Evolutionary conservation across 176 grass and related monocot genomes (phyloP).

Genomic region (Musa acuminata): DNA sequence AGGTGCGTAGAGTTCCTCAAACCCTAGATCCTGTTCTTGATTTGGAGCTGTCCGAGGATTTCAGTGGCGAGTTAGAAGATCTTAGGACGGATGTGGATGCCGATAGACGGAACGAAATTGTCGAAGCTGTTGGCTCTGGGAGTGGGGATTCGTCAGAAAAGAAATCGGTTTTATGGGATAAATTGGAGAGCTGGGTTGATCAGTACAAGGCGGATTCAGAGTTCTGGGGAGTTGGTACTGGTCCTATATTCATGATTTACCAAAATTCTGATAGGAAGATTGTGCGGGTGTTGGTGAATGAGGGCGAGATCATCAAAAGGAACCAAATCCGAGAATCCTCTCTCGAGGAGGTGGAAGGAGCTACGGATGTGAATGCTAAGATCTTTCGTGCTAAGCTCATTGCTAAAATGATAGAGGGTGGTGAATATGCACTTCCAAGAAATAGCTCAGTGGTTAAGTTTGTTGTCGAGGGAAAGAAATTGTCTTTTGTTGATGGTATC

Average conservation of each 20-base stretch:
- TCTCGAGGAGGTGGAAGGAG: slow-evolving; percentile 4
- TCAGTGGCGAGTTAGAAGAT: background rate
- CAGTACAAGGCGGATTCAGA: slow-evolving; percentile 13
- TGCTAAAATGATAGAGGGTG: slow-evolving; percentile 13
- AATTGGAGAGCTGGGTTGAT: slow-evolving; percentile 18
- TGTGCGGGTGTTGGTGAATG: slow-evolving; percentile 16
- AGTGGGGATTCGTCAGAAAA: slow-evolving; percentile 1
- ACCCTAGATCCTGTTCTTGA: background rate
- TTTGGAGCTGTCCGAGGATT: background rate
- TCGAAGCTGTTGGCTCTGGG: slow-evolving; percentile 5
- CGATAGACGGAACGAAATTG: background rate
- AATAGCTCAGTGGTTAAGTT: slow-evolving; percentile 18
- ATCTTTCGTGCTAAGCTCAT: slow-evolving; percentile 24
- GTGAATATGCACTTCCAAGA: slow-evolving; percentile 3
- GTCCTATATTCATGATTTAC: slow-evolving; percentile 20
- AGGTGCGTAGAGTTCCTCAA: slow-evolving; percentile 30
- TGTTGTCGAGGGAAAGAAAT: slow-evolving; percentile 12
- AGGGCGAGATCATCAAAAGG: slow-evolving; percentile 30
- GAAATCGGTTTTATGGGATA: slow-evolving; percentile 8
- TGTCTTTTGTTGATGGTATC: background rate
- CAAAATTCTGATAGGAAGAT: slow-evolving; percentile 13
- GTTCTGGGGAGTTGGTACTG: slow-evolving; percentile 6
- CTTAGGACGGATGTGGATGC: background rate
- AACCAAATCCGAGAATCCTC: background rate
- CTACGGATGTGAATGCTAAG: slow-evolving; percentile 1